These are phyloP conservation scores for Corylus americana DNA, from an alignment of 306 rosid genomes.

Conservation along the genomic window DNA sequence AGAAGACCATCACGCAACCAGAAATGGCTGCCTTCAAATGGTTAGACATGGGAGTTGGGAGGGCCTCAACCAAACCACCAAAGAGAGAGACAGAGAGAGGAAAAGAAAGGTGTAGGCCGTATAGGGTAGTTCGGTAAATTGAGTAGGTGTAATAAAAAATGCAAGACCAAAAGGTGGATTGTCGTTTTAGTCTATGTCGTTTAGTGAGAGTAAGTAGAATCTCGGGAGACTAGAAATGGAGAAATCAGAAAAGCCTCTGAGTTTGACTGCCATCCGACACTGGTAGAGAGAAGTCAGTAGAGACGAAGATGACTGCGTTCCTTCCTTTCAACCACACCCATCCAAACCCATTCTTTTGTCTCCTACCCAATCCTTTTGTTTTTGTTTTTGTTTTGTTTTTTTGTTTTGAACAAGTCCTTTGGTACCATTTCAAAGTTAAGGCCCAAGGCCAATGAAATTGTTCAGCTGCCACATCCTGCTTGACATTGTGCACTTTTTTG, in stretches of 20 bases:
- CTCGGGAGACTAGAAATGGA: neutral
- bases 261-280: neutral
- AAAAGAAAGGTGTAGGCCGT: neutral
- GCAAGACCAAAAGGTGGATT: neutral
- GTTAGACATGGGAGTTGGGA: neutral
- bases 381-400: no score
- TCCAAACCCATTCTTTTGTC: no score
- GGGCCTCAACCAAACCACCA: neutral
- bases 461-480: neutral
- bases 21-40: no score
- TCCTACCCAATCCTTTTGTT: no score
- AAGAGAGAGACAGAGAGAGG: neutral
- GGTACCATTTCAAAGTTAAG: no score
- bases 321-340: neutral
- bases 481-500: no score
- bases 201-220: neutral
- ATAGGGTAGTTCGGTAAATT: neutral
- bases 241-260: neutral
- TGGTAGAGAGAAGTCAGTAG: neutral
- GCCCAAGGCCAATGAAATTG: no score
- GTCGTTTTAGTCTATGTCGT: neutral
- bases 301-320: neutral
- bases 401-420: no score
- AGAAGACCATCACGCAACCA: neutral
- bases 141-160: neutral